Percentiles rank a stretch among this genome's conserved stretches.
Conservation (phyloP, 2,329 filamentous ascomycete genomes). For the Passalora sequoiae region DNA sequence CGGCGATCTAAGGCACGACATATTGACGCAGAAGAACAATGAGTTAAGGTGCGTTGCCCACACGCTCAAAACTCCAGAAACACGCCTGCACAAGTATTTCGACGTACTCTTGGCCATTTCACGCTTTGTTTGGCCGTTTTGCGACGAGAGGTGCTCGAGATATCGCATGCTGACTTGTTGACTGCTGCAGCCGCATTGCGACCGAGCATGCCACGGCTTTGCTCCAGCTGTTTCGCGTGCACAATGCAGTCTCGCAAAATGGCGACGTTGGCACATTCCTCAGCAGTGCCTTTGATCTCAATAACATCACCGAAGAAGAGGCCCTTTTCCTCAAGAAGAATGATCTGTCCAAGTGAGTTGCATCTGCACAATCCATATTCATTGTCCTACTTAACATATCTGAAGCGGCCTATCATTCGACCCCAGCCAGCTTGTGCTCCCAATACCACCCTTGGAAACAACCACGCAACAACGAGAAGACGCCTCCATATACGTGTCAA, state of each 20-base stretch:
- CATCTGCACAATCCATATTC: not conserved
- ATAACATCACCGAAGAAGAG: constrained; percentile 8
- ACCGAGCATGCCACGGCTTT: not conserved
- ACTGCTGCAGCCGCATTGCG: not conserved
- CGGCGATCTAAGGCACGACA: constrained; percentile 43
- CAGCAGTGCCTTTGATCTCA: constrained; percentile 3
- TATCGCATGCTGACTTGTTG: constrained; percentile 3
- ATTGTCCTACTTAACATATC: constrained; percentile 5
- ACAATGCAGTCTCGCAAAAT: constrained; percentile 8
- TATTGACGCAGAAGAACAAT: constrained; percentile 1
- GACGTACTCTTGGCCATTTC: not conserved
- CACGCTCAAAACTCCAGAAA: not conserved
- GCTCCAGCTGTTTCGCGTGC: constrained; percentile 2
- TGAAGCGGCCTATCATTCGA: constrained; percentile 54
- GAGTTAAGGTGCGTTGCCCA: constrained; percentile 9
- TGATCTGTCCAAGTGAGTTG: constrained; percentile 11
- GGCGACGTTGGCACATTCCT: constrained; percentile 5
- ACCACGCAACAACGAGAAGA: constrained; percentile 27
- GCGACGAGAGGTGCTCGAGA: constrained; percentile 2
- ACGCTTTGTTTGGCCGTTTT: constrained; percentile 10
- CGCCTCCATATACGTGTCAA: constrained; percentile 25
- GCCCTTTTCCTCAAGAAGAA: constrained; percentile 9
- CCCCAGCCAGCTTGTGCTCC: constrained; percentile 41
- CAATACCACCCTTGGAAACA: constrained; percentile 37
- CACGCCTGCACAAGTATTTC: not conserved